phyloP scores from a whole-genome alignment of 495 filamentous ascomycete genomes.

The Aspergillus funiculosus region DNA sequence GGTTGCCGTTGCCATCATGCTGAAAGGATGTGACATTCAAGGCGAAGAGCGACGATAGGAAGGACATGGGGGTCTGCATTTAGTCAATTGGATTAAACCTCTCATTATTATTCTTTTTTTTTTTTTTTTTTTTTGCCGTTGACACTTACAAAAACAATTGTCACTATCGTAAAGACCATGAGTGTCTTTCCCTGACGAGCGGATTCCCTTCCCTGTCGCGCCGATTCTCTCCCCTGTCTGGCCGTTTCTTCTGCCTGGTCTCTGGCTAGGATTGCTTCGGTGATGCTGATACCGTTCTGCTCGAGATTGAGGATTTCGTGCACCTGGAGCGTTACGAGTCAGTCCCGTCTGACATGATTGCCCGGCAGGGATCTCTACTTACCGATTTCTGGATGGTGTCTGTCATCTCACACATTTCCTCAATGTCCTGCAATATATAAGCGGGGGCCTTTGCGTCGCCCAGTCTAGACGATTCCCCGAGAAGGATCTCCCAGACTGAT shows the following conservation, averaged over 20 bases:
- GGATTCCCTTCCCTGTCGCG: slow-evolving; percentile 49
- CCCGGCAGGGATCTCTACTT: background rate
- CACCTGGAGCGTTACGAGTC: slow-evolving; percentile 33
- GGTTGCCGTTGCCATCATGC: slow-evolving; percentile 1
- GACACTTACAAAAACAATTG: slow-evolving; percentile 48
- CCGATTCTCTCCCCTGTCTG: too few relatives aligned
- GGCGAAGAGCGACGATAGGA: slow-evolving; percentile 11
- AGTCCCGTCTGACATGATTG: slow-evolving; percentile 1
- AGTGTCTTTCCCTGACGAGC: slow-evolving; percentile 53
- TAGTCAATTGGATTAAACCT: background rate
- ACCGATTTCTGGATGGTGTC: slow-evolving; percentile 3
- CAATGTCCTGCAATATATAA: background rate
- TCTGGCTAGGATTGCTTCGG: slow-evolving; percentile 50
- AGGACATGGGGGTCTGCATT: slow-evolving; percentile 7
- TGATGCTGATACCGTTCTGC: slow-evolving; percentile 53
- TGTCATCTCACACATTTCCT: slow-evolving; percentile 4
- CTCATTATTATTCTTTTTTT: background rate
- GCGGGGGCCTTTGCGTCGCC: background rate
- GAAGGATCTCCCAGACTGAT: background rate
- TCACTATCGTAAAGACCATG: slow-evolving; percentile 59
- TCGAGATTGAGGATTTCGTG: slow-evolving; percentile 31
- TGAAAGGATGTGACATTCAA: slow-evolving; percentile 9
- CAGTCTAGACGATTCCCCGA: background rate
- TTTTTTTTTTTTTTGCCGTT: too few relatives aligned
- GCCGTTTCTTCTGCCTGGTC: slow-evolving; percentile 50